Base-by-base conservation (phyloP, 2,329 filamentous ascomycete genomes). In the Fusarium humuli region DNA sequence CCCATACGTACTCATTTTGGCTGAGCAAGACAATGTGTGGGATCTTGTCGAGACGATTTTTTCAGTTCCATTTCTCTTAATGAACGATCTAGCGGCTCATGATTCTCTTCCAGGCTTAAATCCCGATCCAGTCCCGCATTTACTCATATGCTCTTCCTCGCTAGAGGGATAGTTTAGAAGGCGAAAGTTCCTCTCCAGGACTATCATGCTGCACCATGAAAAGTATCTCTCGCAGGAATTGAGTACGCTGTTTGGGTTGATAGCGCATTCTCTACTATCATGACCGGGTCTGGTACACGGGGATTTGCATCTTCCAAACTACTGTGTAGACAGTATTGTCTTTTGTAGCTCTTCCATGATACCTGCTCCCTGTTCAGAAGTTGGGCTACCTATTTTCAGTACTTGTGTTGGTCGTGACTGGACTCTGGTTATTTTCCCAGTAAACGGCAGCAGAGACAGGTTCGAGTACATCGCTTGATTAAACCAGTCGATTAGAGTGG, bases 251-350 rank as follows among this genome's bases (percentile, higher is more conserved):
- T n/a, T n/a, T 37, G 16, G 16, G 34, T n/a, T 18, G 1, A n/a
- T n/a, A n/a, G 34, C 9, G 5, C 5, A n/a, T 37, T 37, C 16
- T 37, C 3, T 11, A 11, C 16, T 11, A 2, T 18, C 11, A 37
- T 2, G 9, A 18, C 5, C 32, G 9, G 32, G 16, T 37, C 9
- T 34, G 32, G 3, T 37, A 5, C 16, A 37, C 32, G 2, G 8
- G 16, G 5, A 18, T 9, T 18, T 10, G 10, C 16, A 37, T 37
- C 16, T 37, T 37, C 32, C 5, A 3, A 34, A 34, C 32, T 10
- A 5, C 16, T 37, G 1, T 37, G 16, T 37, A 18, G 16, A 6
- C 8, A 3, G 2, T 3, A 9, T 34, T 9, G 0, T 2, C 16
- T 18, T 34, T 34, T 10, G 32, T 2, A 34, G 16, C 14, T 18